Conservation (phyloP, 805 yeast genomes). For the Jamesozyma gamospora region DNA sequence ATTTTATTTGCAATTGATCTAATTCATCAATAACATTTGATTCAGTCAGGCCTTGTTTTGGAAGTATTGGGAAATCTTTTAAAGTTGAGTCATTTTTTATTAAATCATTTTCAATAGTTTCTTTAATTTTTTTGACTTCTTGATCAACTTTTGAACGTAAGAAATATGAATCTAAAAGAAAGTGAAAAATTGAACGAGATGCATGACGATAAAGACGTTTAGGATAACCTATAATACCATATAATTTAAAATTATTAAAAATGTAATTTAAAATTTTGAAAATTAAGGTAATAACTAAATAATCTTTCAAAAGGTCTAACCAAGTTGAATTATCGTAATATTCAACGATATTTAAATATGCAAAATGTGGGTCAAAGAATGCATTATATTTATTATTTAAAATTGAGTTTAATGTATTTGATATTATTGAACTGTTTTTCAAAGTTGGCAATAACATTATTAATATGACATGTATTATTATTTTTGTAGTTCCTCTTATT, state of each 20-base stretch:
- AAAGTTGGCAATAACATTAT: too few relatives aligned
- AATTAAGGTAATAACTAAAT: constrained; percentile 13
- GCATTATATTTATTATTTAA: too few relatives aligned
- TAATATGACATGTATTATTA: too few relatives aligned
- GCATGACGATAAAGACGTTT: constrained; percentile 9
- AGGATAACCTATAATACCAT: constrained; percentile 32
- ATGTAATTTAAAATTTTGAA: constrained; percentile 7
- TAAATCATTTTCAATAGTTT: constrained; percentile 45
- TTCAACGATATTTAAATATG: neutral
- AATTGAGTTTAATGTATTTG: too few relatives aligned
- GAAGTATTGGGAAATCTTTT: constrained; percentile 41
- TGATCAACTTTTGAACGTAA: constrained; percentile 46
- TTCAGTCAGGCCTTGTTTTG: constrained; percentile 46
- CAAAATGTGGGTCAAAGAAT: neutral
- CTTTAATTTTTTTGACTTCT: constrained; percentile 44
- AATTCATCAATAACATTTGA: constrained; percentile 41
- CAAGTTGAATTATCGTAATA: constrained; percentile 5
- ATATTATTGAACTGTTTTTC: too few relatives aligned
- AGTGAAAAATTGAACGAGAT: constrained; percentile 22
- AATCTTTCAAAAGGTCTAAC: constrained; percentile 16
- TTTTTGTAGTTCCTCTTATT: too few relatives aligned
- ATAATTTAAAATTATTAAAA: constrained; percentile 25
- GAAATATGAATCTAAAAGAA: constrained; percentile 40
- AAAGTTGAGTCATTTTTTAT: constrained; percentile 44
- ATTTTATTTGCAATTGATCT: constrained; percentile 32